These are phyloP conservation scores for California macrophylla DNA, from an alignment of 441 rosid species.

Conservation along the genomic window DNA sequence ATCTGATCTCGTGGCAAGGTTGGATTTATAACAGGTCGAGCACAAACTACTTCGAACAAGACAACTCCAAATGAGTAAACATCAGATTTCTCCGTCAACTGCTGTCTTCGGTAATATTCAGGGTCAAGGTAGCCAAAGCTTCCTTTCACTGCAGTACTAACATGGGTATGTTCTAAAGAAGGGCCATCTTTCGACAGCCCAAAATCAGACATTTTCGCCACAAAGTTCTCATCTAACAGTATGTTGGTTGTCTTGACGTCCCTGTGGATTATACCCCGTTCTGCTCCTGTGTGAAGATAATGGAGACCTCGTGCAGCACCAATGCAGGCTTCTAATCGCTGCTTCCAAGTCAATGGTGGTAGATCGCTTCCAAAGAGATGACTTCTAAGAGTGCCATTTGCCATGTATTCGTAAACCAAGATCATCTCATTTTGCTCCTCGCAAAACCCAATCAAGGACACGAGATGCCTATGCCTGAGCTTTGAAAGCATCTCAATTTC, in stretches of 20 bases:
- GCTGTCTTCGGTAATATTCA: slow-evolving; percentile 93
- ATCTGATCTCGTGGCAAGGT: slow-evolving; percentile 91
- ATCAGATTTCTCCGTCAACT: slow-evolving; percentile 85
- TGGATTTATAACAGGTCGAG: slow-evolving; percentile 90
- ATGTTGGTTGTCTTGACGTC: slow-evolving; percentile 96
- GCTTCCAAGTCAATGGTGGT: slow-evolving; percentile 79
- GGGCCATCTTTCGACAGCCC: slow-evolving; percentile 98
- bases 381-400: slow-evolving; percentile 89
- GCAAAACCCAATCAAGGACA: slow-evolving; percentile 90
- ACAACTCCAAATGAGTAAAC: slow-evolving; percentile 97
- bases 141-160: slow-evolving; percentile 96
- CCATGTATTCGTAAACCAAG: slow-evolving; percentile 91
- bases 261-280: slow-evolving; percentile 89
- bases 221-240: slow-evolving; percentile 78
- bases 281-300: slow-evolving; percentile 89
- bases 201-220: slow-evolving; percentile 92
- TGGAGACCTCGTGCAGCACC: slow-evolving; percentile 95
- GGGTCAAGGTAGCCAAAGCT: slow-evolving; percentile 97
- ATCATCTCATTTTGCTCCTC: slow-evolving; percentile 94
- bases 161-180: slow-evolving; percentile 84
- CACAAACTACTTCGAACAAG: slow-evolving; percentile 85
- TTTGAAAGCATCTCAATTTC: slow-evolving; percentile 96
- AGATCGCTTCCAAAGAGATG: slow-evolving; percentile 87
- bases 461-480: slow-evolving; percentile 91
- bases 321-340: slow-evolving; percentile 84